Base-by-base conservation (phyloP, 2,329 filamentous ascomycete genomes). In the Exophiala bonariae region DNA sequence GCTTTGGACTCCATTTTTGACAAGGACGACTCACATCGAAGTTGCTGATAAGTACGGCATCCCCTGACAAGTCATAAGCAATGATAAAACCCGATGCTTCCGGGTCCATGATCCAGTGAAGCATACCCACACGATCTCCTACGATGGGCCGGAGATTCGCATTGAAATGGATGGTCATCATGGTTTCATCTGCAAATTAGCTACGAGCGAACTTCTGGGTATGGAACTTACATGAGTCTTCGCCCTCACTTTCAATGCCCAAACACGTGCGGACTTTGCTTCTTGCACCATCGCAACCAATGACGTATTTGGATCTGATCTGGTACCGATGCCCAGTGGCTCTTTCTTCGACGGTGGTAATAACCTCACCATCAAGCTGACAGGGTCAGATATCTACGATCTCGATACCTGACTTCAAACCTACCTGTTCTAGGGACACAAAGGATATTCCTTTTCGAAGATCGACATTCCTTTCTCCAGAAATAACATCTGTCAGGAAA, bases 101-200 rank as follows among this genome's bases (percentile, higher is more conserved):
- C 1, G 71, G 71, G 39, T 74, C 71, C 51, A 69, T 66, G 14
- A 74, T 63, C 71, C 69, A 74, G 50, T 73, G 68, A 2, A 74
- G 55, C 69, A 74, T 73, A 4, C 71, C 71, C 1, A 71, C 66
- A 17, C 63, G 58, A 0, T 68, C 60, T 3, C 61, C 59, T 0
- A 74, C 56, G 0, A 74, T 57, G 1, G 67, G 63, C 0, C 67
- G 61, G 2, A 73, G 58, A 35, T 74, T 60, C 0, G 69, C 68
- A 32, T 71, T 70, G 51, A 74, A 66, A 33, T 74, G 70, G 11
- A 74, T 73, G 0, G 70, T 73, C 71, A 74, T 73, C 70, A 73
- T 73, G 0, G 68, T 72, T 44, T 72, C 69, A 30, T 69, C 67
- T 70, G 6, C 5, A n/a, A 13, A 23, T 52, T 41, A 52, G 41